Evolutionary conservation across 805 yeast species (phyloP), one percentile per base, ranked within the genome.

Genomic region (Metschnikowia baotianmanensis): DNA sequence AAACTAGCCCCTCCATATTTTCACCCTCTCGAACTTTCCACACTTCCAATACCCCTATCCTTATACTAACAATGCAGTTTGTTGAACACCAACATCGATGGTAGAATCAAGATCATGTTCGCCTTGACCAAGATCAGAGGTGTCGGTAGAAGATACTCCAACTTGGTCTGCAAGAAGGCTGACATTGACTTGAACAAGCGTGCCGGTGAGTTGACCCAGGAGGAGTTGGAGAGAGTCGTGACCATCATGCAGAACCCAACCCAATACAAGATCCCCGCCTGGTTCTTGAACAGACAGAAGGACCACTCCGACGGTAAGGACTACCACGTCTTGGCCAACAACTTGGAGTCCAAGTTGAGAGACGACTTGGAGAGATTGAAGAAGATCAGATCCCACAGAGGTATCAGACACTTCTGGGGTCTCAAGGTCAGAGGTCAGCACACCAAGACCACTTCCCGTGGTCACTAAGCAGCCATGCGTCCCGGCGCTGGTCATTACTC

Each of bases 361-460:
- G 99, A 93, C 72, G 99, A 93, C 72, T 82, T 93, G 75, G 99
- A 93, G 82, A 91, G 98, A 84, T 82, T 93, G 77, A 95, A 95
- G 96, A 93, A 93, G 81, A 93, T 95, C 86, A 95, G 99, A 84
- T 80, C 98, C 70, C 99, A 93, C 93, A 83, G 98, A 79, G 99
- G 99, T 91, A 85, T 93, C 77, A 89, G 99, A 85, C 99, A 93
- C 83, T 90, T 83, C 91, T 93, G 97, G 98, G 97, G 97, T 74
- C 81, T 93, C 74, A 93, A 93, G 82, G 99, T 95, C 76, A 89
- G 99, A 84, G 99, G 99, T 80, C 99, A 93, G 83, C 99, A 93
- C 82, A 93, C 99, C 84, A 93, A 93, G 86, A 91, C 99, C 74
- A 93, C 99, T 66, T 95, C 97, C 75, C 89, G 99, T 82, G 90